Percentiles rank a stretch among this genome's conserved stretches.
Evolutionary conservation across 345 rosid genomes (phyloP).

Genomic region (Mercurialis annua): DNA sequence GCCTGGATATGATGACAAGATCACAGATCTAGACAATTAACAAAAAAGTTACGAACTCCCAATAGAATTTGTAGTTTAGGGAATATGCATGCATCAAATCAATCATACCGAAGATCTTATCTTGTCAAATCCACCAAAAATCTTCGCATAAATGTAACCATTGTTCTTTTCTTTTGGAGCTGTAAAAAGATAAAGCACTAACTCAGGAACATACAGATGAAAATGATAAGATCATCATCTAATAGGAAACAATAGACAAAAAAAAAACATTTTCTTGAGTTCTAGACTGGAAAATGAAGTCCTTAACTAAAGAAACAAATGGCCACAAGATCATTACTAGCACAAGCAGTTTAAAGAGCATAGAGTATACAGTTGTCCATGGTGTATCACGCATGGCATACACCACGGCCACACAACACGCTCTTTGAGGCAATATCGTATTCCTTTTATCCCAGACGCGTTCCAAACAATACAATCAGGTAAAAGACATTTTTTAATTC

Average conservation of each 20-base stretch:
- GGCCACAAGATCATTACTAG: neutral
- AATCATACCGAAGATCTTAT: conserved; percentile 79
- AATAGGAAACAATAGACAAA: neutral
- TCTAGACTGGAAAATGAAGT: neutral
- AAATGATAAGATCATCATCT: neutral
- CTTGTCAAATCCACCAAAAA: conserved; percentile 93
- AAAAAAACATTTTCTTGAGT: neutral
- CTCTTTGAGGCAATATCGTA: neutral
- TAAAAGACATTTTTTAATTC: neutral
- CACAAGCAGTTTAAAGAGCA: neutral
- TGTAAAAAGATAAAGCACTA: conserved; percentile 29
- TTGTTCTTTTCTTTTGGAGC: conserved; percentile 56
- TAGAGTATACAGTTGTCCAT: neutral
- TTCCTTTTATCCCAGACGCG: neutral
- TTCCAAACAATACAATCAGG: neutral
- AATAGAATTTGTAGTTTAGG: conserved; percentile 1
- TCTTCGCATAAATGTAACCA: conserved; percentile 82
- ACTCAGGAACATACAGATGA: neutral
- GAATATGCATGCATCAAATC: conserved; percentile 8
- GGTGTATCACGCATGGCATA: neutral
- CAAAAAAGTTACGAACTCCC: conserved; percentile 35
- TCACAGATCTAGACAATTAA: conserved; percentile 95
- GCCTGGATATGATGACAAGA: conserved; percentile 99
- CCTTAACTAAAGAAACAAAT: neutral
- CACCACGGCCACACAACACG: neutral